phyloP scores from a whole-genome alignment of 2,329 filamentous ascomycete genomes.

The Chaetomiaceae sp. region DNA sequence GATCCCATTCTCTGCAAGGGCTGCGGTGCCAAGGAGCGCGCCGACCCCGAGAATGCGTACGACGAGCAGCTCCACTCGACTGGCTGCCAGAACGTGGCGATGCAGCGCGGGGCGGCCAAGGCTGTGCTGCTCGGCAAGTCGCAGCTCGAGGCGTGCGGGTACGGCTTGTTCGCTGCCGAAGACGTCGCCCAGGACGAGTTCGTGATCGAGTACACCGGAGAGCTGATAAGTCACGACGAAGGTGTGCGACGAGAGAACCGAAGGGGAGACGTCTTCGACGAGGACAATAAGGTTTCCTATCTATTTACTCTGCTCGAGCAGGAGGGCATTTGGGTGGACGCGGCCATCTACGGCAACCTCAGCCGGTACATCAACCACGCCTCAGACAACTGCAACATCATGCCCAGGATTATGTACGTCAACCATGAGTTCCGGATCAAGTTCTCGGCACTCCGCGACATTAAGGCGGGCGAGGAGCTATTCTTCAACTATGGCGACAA shows the following conservation, averaged over 20 bases:
- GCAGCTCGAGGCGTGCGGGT: slow-evolving; percentile 61
- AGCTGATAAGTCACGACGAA: slow-evolving; percentile 65
- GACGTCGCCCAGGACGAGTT: slow-evolving; percentile 63
- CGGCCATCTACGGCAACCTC: slow-evolving; percentile 71
- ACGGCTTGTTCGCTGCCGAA: slow-evolving; percentile 68
- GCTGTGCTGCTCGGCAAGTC: slow-evolving; percentile 64
- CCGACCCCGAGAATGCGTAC: slow-evolving; percentile 62
- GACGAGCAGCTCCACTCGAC: slow-evolving; percentile 49
- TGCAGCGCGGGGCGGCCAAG: slow-evolving; percentile 63
- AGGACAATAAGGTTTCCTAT: slow-evolving; percentile 59
- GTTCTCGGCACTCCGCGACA: slow-evolving; percentile 61
- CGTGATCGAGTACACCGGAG: slow-evolving; percentile 74
- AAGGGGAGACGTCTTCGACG: slow-evolving; percentile 55
- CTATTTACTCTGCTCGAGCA: slow-evolving; percentile 54
- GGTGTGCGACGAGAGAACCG: slow-evolving; percentile 60
- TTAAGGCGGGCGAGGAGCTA: slow-evolving; percentile 67
- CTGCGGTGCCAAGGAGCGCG: slow-evolving; percentile 63
- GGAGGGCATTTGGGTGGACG: slow-evolving; percentile 64
- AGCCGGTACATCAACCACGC: slow-evolving; percentile 81
- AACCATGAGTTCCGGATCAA: slow-evolving; percentile 72
- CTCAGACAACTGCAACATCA: slow-evolving; percentile 54
- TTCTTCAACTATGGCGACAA: slow-evolving; percentile 76
- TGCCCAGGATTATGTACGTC: slow-evolving; percentile 61
- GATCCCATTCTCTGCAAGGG: slow-evolving; percentile 67
- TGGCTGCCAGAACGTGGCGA: slow-evolving; percentile 64